Percentiles rank a stretch among this genome's conserved stretches.
These are phyloP conservation scores for Linanthus parryae DNA, from an alignment of 148 eudicot genomes.

Conservation along the genomic window DNA sequence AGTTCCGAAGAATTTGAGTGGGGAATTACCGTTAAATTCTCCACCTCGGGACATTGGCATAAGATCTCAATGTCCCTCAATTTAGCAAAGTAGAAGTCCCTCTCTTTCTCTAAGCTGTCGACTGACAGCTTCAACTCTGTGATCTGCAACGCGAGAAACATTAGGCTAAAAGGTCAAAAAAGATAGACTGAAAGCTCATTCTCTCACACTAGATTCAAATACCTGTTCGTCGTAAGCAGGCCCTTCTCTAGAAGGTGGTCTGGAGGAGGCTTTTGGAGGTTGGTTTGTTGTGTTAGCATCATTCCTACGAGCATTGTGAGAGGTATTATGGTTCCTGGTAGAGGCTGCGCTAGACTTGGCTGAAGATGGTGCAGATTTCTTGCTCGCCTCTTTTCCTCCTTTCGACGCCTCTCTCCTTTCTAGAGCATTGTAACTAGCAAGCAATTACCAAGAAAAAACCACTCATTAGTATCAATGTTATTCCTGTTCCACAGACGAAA, in stretches of 20 bases:
- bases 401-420: conserved; percentile 81
- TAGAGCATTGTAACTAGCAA: conserved; percentile 67
- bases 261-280: conserved; percentile 42
- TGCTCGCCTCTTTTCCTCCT: conserved; percentile 70
- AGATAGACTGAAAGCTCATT: not conserved
- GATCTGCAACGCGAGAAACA: conserved; percentile 37
- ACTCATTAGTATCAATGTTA: not conserved
- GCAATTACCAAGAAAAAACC: conserved; percentile 1
- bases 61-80: conserved; percentile 81
- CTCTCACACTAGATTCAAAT: not conserved
- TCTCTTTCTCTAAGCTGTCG: conserved; percentile 84
- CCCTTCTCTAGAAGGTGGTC: conserved; percentile 45
- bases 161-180: conserved; percentile 2
- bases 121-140: conserved; percentile 80
- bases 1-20: conserved; percentile 2
- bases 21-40: conserved; percentile 47
- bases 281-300: conserved; percentile 38
- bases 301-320: conserved; percentile 47
- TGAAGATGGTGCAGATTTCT: conserved; percentile 47
- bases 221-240: conserved; percentile 68
- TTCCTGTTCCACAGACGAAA: not conserved
- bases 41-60: conserved; percentile 78
- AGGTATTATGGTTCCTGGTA: conserved; percentile 37
- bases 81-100: conserved; percentile 92
- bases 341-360: conserved; percentile 35